Evolutionary conservation across 2,329 filamentous ascomycete species (phyloP).

Genomic region (Zarea fungicola): DNA sequence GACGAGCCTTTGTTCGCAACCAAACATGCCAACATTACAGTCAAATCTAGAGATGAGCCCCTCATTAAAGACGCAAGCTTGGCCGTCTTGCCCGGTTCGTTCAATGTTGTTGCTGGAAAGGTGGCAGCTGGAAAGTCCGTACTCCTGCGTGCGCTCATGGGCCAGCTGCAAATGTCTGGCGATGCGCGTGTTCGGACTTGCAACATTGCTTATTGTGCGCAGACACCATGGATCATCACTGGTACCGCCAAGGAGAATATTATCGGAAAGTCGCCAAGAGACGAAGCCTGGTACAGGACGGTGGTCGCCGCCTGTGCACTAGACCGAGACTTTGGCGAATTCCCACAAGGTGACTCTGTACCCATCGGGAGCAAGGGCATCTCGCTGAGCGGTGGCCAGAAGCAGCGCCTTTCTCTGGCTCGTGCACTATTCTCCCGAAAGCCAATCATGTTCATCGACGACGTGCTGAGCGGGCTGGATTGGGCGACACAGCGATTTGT

Average conservation of each 20-base stretch:
- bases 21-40: neutral
- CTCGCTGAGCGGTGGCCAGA: slow-evolving; percentile 22
- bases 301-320: slow-evolving; percentile 19
- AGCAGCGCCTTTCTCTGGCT: slow-evolving; percentile 21
- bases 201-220: slow-evolving; percentile 19
- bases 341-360: slow-evolving; percentile 19
- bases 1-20: neutral
- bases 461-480: slow-evolving; percentile 31
- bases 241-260: slow-evolving; percentile 21
- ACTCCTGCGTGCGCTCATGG: slow-evolving; percentile 16
- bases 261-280: slow-evolving; percentile 14
- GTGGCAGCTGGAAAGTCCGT: slow-evolving; percentile 21
- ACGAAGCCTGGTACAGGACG: slow-evolving; percentile 17
- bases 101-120: slow-evolving; percentile 18
- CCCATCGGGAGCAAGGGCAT: slow-evolving; percentile 19
- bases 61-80: slow-evolving; percentile 11
- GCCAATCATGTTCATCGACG: slow-evolving; percentile 25
- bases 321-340: slow-evolving; percentile 15
- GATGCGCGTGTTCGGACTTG: slow-evolving; percentile 7
- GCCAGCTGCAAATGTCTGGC: slow-evolving; percentile 16
- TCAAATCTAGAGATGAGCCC: slow-evolving; percentile 9
- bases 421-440: slow-evolving; percentile 21
- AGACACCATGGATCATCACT: slow-evolving; percentile 20
- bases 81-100: slow-evolving; percentile 14
- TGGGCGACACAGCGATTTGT: slow-evolving; percentile 32